A percentile compares a stretch with the other conserved stretches of the same genome.
phyloP scores from a whole-genome alignment of 305 asterid genomes.

The Solanum hybrid region DNA sequence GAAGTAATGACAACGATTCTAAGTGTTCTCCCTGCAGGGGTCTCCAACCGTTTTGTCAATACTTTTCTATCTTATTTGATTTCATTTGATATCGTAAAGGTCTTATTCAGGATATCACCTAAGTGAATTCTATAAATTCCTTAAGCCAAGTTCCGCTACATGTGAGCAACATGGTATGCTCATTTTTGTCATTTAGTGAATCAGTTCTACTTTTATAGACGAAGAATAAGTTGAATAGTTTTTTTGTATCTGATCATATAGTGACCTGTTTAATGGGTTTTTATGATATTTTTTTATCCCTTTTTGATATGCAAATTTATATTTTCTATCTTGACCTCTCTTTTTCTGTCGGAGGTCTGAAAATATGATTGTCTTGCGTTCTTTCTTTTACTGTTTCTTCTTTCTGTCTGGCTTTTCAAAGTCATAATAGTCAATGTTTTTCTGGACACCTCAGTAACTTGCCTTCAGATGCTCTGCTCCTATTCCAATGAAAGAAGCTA shows the following conservation, averaged over 20 bases:
- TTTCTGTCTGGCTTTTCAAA: background rate
- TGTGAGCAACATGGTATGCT: background rate
- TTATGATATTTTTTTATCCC: background rate
- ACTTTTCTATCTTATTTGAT: background rate
- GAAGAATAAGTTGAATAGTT: background rate
- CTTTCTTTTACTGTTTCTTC: background rate
- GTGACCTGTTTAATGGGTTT: background rate
- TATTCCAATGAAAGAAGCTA: conserved; percentile 34
- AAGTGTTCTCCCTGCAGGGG: background rate
- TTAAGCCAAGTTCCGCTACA: background rate
- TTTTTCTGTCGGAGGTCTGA: background rate
- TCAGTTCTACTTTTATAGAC: background rate
- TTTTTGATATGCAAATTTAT: background rate
- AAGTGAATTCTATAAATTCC: background rate
- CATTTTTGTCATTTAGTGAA: background rate
- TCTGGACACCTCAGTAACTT: conserved; percentile 26
- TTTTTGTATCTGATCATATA: background rate
- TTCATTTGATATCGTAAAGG: background rate
- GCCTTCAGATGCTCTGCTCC: conserved; percentile 37
- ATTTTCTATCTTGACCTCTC: background rate
- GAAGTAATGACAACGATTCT: background rate
- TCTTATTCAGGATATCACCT: background rate
- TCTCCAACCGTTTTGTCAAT: background rate
- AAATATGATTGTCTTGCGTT: background rate
- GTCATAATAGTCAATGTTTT: background rate